A percentile compares a stretch with the other conserved stretches of the same genome.
These are phyloP conservation scores for Schwanniomyces pseudopolymorphus DNA, from an alignment of 805 yeast species.

Conservation along the genomic window DNA sequence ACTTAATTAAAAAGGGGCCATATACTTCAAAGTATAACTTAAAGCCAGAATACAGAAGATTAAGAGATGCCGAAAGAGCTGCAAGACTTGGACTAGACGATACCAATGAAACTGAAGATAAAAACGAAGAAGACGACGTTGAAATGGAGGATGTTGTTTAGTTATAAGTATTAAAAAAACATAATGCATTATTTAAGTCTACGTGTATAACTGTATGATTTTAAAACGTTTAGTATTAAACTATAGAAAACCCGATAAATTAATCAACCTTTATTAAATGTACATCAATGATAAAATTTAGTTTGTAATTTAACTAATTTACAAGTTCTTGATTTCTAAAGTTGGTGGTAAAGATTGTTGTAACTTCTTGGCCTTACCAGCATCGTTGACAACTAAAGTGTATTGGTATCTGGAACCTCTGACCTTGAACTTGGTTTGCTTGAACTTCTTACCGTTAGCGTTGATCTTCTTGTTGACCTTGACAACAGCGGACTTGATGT, in stretches of 20 bases:
- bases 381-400: constrained; percentile 94
- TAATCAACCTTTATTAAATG: constrained; percentile 10
- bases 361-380: constrained; percentile 96
- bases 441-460: constrained; percentile 79
- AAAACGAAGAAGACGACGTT: constrained; percentile 58
- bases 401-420: constrained; percentile 94
- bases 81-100: constrained; percentile 56
- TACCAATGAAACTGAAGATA: constrained; percentile 38
- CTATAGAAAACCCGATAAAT: constrained; percentile 9
- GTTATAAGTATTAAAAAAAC: not conserved
- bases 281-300: constrained; percentile 7
- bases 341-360: constrained; percentile 97
- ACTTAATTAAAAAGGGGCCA: constrained; percentile 90
- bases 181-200: not conserved
- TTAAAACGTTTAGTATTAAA: constrained; percentile 5
- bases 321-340: constrained; percentile 61
- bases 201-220: not conserved
- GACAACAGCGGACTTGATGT: constrained; percentile 89
- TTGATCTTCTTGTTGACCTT: constrained; percentile 86
- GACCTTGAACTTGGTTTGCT: constrained; percentile 98
- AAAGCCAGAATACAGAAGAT: constrained; percentile 83
- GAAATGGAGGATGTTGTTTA: constrained; percentile 76
- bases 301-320: constrained; percentile 18
- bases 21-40: constrained; percentile 89
- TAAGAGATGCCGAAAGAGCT: constrained; percentile 74